Conservation (phyloP, 129 eudicot genomes). For the Escallonia rubra region DNA sequence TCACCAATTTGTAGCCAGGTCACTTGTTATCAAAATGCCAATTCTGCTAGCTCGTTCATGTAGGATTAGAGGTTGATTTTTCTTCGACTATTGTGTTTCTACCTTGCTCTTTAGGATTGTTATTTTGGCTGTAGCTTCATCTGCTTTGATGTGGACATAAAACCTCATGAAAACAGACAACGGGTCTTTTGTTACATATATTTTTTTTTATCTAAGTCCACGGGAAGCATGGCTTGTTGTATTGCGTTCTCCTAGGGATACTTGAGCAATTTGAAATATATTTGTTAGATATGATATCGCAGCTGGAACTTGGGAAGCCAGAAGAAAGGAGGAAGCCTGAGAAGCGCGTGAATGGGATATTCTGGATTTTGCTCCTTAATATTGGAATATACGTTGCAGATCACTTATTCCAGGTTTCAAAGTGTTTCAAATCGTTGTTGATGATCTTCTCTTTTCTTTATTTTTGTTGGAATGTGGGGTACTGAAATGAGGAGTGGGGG, state of each 20-base stretch:
- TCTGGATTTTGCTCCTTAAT: constrained; percentile 90
- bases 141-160: too few relatives aligned
- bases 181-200: too few relatives aligned
- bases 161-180: too few relatives aligned
- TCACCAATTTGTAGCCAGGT: too few relatives aligned
- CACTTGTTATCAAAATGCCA: too few relatives aligned
- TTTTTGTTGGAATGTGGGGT: background rate
- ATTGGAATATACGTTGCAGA: constrained; percentile 83
- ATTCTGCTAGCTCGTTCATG: too few relatives aligned
- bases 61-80: too few relatives aligned
- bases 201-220: too few relatives aligned
- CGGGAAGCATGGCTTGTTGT: background rate
- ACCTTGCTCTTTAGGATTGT: too few relatives aligned
- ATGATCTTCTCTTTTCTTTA: background rate
- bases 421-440: constrained; percentile 3
- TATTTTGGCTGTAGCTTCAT: too few relatives aligned
- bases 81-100: too few relatives aligned
- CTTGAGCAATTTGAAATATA: constrained; percentile 29
- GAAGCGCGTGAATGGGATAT: constrained; percentile 86
- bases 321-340: constrained; percentile 46
- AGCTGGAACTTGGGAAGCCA: constrained; percentile 72
- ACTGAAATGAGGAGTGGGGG: too few relatives aligned
- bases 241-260: constrained; percentile 3
- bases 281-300: constrained; percentile 69
- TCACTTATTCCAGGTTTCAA: constrained; percentile 77